Conservation (phyloP, 1,284 basidiomycete species). For the Ustilago bromivora region DNA sequence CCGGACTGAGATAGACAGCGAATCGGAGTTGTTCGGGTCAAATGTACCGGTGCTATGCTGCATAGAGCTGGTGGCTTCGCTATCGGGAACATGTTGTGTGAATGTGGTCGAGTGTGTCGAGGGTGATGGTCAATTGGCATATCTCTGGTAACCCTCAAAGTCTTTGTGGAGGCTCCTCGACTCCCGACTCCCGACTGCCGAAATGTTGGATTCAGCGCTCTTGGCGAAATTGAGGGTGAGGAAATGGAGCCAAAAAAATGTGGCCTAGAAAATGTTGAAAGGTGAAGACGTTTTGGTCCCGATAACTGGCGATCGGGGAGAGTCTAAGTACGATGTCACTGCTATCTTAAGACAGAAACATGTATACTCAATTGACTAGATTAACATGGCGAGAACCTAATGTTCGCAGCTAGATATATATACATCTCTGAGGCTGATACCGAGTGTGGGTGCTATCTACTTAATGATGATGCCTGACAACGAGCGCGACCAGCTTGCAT, state of each 20-base stretch:
- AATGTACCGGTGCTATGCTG: neutral
- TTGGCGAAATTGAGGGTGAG: neutral
- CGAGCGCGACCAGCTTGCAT: too few species aligned
- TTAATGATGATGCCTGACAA: too few species aligned
- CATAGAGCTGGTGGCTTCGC: neutral
- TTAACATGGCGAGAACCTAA: too few species aligned
- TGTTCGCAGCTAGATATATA: too few species aligned
- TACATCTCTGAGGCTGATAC: too few species aligned
- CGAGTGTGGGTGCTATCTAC: too few species aligned
- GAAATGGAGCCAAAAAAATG: neutral
- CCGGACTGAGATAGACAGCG: conserved; percentile 1
- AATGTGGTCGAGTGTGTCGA: neutral
- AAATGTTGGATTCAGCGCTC: neutral
- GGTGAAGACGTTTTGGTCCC: too few species aligned
- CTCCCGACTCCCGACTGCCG: neutral
- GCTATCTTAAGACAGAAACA: too few species aligned
- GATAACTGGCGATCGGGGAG: too few species aligned
- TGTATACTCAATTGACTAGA: too few species aligned
- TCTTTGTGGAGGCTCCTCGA: neutral
- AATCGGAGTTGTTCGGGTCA: neutral
- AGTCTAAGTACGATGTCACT: too few species aligned
- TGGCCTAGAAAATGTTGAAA: neutral
- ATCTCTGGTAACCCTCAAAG: neutral
- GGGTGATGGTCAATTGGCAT: neutral
- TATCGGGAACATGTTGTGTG: neutral